phyloP scores from a whole-genome alignment of 345 rosid genomes.

The Camelina neglecta region DNA sequence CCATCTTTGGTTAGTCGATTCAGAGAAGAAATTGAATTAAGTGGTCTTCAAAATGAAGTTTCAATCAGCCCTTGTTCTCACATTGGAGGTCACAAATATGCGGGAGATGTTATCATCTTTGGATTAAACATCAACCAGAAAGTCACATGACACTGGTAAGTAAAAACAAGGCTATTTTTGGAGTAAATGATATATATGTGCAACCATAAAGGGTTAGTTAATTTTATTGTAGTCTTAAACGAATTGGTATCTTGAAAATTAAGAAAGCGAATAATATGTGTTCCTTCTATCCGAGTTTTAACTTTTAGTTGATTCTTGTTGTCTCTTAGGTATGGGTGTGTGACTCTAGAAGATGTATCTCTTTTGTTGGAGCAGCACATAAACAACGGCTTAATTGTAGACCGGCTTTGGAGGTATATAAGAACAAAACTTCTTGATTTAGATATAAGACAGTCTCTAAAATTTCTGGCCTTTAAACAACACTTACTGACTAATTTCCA shows the following conservation, averaged over 20 bases:
- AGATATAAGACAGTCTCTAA: neutral
- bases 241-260: neutral
- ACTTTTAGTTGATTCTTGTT: neutral
- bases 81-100: slow-evolving; percentile 91
- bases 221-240: neutral
- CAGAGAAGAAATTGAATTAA: slow-evolving; percentile 76
- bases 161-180: neutral
- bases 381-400: slow-evolving; percentile 75
- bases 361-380: slow-evolving; percentile 72
- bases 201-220: neutral
- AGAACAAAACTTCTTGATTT: slow-evolving; percentile 37
- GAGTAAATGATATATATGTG: neutral
- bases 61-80: slow-evolving; percentile 96
- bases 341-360: slow-evolving; percentile 78
- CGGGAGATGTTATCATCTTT: slow-evolving; percentile 89
- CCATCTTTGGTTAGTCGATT: slow-evolving; percentile 78
- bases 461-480: neutral
- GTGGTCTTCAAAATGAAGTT: slow-evolving; percentile 75
- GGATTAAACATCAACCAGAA: slow-evolving; percentile 58
- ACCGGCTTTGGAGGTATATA: slow-evolving; percentile 80
- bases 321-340: slow-evolving; percentile 77
- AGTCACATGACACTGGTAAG: slow-evolving; percentile 84
- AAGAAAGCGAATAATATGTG: neutral
- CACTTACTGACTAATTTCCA: slow-evolving; percentile 36
- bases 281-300: neutral